phyloP scores from a whole-genome alignment of 108 stramenopile species.

The Conticribra guillardii region DNA sequence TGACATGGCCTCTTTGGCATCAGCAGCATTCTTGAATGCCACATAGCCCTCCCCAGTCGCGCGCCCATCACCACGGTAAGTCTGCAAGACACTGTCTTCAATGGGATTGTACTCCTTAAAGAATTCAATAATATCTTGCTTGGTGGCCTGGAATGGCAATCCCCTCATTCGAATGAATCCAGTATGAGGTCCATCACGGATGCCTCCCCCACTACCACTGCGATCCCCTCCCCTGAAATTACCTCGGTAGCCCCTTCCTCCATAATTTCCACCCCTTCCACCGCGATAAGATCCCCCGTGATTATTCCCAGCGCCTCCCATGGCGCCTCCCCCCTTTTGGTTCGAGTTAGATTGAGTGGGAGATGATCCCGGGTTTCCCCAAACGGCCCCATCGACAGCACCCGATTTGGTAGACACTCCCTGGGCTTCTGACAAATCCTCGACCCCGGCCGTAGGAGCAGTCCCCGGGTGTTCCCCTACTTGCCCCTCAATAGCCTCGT shows the following conservation, averaged over 20 bases:
- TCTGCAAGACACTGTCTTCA: slow-evolving; percentile 83
- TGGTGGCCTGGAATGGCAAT: slow-evolving; percentile 89
- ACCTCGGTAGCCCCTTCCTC: slow-evolving; percentile 39
- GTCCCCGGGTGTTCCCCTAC: slow-evolving; percentile 19
- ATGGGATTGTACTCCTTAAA: slow-evolving; percentile 84
- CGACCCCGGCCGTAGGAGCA: slow-evolving; percentile 7
- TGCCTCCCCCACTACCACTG: slow-evolving; percentile 79
- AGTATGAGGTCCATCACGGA: slow-evolving; percentile 90
- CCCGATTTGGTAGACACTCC: slow-evolving; percentile 19
- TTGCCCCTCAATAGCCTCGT: slow-evolving; percentile 20
- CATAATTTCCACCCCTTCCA: slow-evolving; percentile 42
- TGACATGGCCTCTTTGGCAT: slow-evolving; percentile 83
- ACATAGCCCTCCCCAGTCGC: slow-evolving; percentile 95
- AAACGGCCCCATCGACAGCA: slow-evolving; percentile 23
- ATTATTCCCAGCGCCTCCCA: slow-evolving; percentile 32
- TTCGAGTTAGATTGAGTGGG: slow-evolving; percentile 26
- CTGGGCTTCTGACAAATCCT: slow-evolving; percentile 19
- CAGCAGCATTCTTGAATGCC: slow-evolving; percentile 80
- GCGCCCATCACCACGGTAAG: slow-evolving; percentile 91
- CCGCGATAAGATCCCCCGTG: slow-evolving; percentile 24
- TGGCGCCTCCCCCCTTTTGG: slow-evolving; percentile 23
- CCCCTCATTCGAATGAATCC: slow-evolving; percentile 93
- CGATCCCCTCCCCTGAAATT: slow-evolving; percentile 19
- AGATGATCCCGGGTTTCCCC: slow-evolving; percentile 34
- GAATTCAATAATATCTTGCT: slow-evolving; percentile 89